phyloP scores from a whole-genome alignment of 2,329 filamentous ascomycete species.

The Dothiorella sarmentorum region DNA sequence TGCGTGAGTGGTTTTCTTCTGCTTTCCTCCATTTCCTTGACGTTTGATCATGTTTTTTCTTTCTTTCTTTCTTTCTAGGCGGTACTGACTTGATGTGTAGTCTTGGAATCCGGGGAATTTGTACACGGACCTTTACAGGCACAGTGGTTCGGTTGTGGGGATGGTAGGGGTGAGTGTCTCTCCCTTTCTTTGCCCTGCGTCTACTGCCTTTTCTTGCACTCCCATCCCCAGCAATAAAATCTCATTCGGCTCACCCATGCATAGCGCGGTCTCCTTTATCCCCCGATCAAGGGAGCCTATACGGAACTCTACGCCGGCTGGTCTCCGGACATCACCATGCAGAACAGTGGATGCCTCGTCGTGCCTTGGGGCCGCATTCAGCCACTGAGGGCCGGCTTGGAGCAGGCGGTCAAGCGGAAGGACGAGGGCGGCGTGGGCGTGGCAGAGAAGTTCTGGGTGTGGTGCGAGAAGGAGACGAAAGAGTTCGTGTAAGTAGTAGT shows the following conservation, averaged over 20 bases:
- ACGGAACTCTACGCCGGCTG: constrained; percentile 19
- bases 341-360: constrained; percentile 33
- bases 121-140: constrained; percentile 36
- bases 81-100: neutral
- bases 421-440: constrained; percentile 39
- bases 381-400: constrained; percentile 34
- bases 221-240: too few relatives aligned
- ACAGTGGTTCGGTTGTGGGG: constrained; percentile 18
- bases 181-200: neutral
- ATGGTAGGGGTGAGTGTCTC: neutral
- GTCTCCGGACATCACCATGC: constrained; percentile 18
- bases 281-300: constrained; percentile 13
- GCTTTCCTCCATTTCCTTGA: neutral
- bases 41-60: too few relatives aligned
- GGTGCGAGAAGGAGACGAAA: constrained; percentile 35
- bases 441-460: constrained; percentile 42
- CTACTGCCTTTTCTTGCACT: too few relatives aligned
- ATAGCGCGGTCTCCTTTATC: neutral
- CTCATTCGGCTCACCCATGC: too few relatives aligned
- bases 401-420: constrained; percentile 29
- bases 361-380: constrained; percentile 47
- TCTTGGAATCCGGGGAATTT: constrained; percentile 43
- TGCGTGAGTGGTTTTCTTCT: neutral
- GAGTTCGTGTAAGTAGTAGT: neutral
- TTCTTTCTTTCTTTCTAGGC: neutral